Evolutionary conservation across 106 monocot species (phyloP).

Genomic region (Posidonia australis): DNA sequence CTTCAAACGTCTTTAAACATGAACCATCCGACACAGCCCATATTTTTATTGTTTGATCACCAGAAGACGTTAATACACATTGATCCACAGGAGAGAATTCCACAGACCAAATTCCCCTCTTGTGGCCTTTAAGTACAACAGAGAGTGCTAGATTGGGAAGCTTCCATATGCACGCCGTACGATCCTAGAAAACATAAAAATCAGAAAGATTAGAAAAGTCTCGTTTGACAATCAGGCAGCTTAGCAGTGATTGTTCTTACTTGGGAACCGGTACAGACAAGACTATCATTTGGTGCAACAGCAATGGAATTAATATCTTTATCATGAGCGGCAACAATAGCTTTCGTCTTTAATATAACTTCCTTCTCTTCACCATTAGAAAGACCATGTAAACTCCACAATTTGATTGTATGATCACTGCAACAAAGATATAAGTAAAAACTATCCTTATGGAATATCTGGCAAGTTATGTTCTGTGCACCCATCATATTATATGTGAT

Average conservation of each 20-base stretch:
- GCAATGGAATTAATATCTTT: conserved; percentile 94
- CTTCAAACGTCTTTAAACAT: conserved; percentile 94
- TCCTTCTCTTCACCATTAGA: conserved; percentile 30
- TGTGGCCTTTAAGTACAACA: conserved; percentile 70
- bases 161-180: conserved; percentile 80
- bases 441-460: background rate
- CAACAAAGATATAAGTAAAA: background rate
- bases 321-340: conserved; percentile 86
- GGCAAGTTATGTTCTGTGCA: background rate
- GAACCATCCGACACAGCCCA: conserved; percentile 89
- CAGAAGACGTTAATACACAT: conserved; percentile 88
- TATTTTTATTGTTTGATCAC: conserved; percentile 87
- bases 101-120: conserved; percentile 93
- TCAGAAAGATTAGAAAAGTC: background rate
- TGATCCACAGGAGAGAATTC: conserved; percentile 97
- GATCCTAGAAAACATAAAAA: conserved; percentile 45
- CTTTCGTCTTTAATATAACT: conserved; percentile 57
- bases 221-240: background rate
- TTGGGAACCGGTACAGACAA: conserved; percentile 96
- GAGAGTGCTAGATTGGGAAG: conserved; percentile 67
- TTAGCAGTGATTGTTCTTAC: conserved; percentile 13
- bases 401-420: conserved; percentile 83
- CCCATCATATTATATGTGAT: too few species aligned
- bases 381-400: conserved; percentile 65
- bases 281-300: conserved; percentile 76